phyloP scores from a whole-genome alignment of 352 stramenopile species.

The Aphanomyces astaci region DNA sequence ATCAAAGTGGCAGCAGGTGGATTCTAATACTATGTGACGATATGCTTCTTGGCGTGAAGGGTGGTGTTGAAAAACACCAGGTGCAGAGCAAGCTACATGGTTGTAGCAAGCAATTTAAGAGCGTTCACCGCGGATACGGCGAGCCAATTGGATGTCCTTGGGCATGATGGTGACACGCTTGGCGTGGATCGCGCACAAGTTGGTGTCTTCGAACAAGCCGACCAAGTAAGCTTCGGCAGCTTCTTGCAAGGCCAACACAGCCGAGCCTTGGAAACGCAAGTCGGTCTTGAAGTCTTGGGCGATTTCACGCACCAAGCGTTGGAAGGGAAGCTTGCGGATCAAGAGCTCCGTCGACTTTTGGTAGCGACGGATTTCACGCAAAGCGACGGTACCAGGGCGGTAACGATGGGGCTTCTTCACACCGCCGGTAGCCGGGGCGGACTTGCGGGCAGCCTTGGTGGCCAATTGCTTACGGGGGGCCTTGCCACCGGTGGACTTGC shows the following conservation, averaged over 20 bases:
- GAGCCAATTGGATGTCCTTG: slow-evolving; percentile 38
- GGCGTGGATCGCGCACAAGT: slow-evolving; percentile 90
- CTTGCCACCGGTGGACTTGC: slow-evolving; percentile 25
- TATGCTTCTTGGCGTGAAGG: slow-evolving; percentile 14
- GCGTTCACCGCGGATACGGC: slow-evolving; percentile 24
- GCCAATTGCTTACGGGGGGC: slow-evolving; percentile 31
- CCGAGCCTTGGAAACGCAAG: slow-evolving; percentile 67
- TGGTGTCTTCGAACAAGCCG: slow-evolving; percentile 85
- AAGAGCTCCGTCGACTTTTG: slow-evolving; percentile 83
- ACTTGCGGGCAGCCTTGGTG: slow-evolving; percentile 32
- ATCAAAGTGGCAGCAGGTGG: background rate
- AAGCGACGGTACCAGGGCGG: slow-evolving; percentile 69
- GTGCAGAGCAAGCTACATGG: slow-evolving; percentile 4
- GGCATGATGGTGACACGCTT: slow-evolving; percentile 93
- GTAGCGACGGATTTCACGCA: slow-evolving; percentile 82
- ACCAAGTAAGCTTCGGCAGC: slow-evolving; percentile 33
- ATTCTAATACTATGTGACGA: background rate
- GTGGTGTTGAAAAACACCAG: slow-evolving; percentile 32
- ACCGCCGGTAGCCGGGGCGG: slow-evolving; percentile 30
- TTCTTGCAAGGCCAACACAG: slow-evolving; percentile 31
- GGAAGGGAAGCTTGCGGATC: slow-evolving; percentile 75
- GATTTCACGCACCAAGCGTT: slow-evolving; percentile 72
- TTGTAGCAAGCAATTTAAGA: slow-evolving; percentile 19
- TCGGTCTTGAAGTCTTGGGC: slow-evolving; percentile 72
- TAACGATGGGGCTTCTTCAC: slow-evolving; percentile 48